Base-by-base conservation (phyloP, 768 basidiomycete species). In the Naganishia onofrii region DNA sequence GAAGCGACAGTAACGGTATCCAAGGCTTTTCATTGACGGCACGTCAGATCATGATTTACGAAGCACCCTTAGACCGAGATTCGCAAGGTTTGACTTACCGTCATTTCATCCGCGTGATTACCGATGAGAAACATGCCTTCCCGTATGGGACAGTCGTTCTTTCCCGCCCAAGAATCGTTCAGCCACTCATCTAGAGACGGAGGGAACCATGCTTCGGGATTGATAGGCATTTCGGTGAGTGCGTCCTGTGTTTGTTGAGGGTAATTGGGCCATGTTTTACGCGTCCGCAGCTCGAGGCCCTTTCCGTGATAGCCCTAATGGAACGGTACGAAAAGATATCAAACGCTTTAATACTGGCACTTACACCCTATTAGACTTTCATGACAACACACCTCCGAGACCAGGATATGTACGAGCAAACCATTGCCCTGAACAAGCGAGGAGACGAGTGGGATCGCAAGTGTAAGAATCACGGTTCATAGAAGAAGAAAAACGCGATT, bases 51-150 rank as follows among this genome's bases (percentile, higher is more conserved):
- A 3, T 23, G 48, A 51, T 3, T 6, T 7, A 7, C 2, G 3
- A 51, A 3, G 34, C 34, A 51, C 1, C 23, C 12, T 23, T 3
- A 51, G n/a, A 23, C 48, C 19, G 48, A 21, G 4, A n/a, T 7
- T 51, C 21, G 19, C 2, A 26, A 4, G 7, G 8, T 38, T 19
- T 8, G 19, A 58, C 79, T 70, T 38, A 81, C 80, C 15, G 94
- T 94, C 21, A 98, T 84, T 75, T 98, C 95, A 82, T 98, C 95
- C 0, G 94, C 90, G 79, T 98, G 95, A 82, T 97, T 97, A 10
- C 91, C 93, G 60, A 98, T 90, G 69, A 98, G 81, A 81, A 96
- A 98, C 2, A 84, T 81, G 0, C 84, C 87, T 0, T 83, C 82
- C 9, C 76, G 76, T 63, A 87, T 78, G 58, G 79, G 78, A 31